Evolutionary conservation across 169 alveolate genomes (phyloP), one percentile per base, ranked within the genome.

Genomic region (Plasmodium vinckei): DNA sequence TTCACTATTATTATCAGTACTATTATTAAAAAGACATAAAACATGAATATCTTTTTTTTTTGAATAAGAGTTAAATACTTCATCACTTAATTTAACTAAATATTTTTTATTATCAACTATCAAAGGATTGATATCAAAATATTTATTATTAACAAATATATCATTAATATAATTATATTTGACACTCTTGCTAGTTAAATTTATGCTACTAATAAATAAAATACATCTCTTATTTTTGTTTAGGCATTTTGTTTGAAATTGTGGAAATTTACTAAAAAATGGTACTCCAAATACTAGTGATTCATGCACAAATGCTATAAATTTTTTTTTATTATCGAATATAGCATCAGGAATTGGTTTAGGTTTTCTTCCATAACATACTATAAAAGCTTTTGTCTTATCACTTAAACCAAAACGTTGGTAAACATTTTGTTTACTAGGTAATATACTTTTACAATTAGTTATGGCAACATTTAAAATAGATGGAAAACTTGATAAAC

Each of bases 91-190:
- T 69, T 69, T 84, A 5, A 84, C n/a, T 15, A 56, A n/a, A 17
- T 46, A 84, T 42, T 47, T 84, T 23, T 42, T 51, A 25, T 68
- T 67, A 42, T 84, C 91, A 44, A 84, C 10, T 33, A 84, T 84
- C 72, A 84, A n/a, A 1, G 91, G 73, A 17, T 63, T 84, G 1
- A 84, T 33, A 54, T 39, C 60, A 59, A 68, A 84, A 68, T 47
- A 84, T 84, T 84, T 84, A 84, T 84, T 84, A 42, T 44, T 84
- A 68, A 84, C 46, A 56, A 84, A 84, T 19, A 84, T 54, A 61
- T 84, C 91, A 63, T 84, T 84, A 67, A 84, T 84, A 10, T 84
- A 84, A 67, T 84, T 84, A 68, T 84, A 84, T 68, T 84, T 68
- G 1, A 13, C 70, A 42, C 59, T 68, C 5, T 27, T 67, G 46